A percentile compares a stretch with the other conserved stretches of the same genome.
Conservation (phyloP, 495 filamentous ascomycete species). For the Chlorociboria aeruginascens region DNA sequence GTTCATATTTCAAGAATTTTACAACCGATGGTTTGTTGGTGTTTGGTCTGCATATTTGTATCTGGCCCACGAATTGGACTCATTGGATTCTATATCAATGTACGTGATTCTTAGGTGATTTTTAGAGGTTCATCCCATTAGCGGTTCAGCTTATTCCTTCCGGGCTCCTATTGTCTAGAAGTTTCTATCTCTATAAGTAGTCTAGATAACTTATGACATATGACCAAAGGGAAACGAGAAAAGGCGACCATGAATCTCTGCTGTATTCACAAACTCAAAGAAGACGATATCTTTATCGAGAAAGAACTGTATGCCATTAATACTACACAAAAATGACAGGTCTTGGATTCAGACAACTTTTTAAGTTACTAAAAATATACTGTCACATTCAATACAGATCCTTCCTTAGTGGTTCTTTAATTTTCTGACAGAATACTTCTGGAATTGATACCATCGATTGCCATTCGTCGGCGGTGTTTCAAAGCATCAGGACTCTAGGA, state of each 20-base stretch:
- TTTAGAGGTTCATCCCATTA: slow-evolving; percentile 48
- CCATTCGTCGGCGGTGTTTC: slow-evolving; percentile 63
- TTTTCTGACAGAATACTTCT: slow-evolving; percentile 50
- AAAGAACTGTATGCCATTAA: slow-evolving; percentile 55
- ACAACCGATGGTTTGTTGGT: slow-evolving; percentile 40
- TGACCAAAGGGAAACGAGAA: slow-evolving; percentile 40
- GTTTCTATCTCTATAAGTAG: slow-evolving; percentile 44
- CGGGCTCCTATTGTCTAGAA: slow-evolving; percentile 34
- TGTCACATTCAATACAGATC: slow-evolving; percentile 42
- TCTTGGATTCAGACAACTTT: slow-evolving; percentile 56
- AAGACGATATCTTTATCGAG: slow-evolving; percentile 49
- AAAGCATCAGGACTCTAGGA: slow-evolving; percentile 40
- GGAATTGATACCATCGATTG: slow-evolving; percentile 43
- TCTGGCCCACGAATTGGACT: slow-evolving; percentile 62
- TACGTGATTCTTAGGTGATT: slow-evolving; percentile 4
- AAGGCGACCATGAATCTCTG: slow-evolving; percentile 45
- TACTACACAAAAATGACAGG: no score
- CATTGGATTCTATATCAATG: slow-evolving; percentile 63
- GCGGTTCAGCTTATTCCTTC: slow-evolving; percentile 45
- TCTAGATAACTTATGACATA: slow-evolving; percentile 47
- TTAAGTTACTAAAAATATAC: slow-evolving; percentile 37
- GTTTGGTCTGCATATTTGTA: slow-evolving; percentile 55
- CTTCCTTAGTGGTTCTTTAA: slow-evolving; percentile 54
- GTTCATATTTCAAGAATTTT: slow-evolving; percentile 48
- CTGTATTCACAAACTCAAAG: slow-evolving; percentile 50